Evolutionary conservation across 352 stramenopile species (phyloP).

Genomic region (Detonula confervacea): DNA sequence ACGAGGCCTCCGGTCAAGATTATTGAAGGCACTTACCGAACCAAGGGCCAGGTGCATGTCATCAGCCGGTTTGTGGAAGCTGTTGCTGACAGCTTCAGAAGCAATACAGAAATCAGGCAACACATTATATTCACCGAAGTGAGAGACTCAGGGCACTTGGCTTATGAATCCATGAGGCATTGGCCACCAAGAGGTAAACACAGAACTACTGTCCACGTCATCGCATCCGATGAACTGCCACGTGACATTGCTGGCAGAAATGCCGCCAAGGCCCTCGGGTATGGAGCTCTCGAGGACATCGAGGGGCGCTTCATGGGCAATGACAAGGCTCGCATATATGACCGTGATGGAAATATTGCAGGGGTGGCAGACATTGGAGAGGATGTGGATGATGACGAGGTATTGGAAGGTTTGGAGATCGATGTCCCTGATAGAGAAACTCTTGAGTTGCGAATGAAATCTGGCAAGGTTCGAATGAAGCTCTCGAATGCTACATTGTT

Average conservation of each 20-base stretch:
- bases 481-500: conserved; percentile 31
- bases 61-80: conserved; percentile 60
- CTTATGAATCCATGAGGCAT: conserved; percentile 54
- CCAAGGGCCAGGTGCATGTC: conserved; percentile 63
- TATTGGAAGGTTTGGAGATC: conserved; percentile 43
- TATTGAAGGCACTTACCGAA: conserved; percentile 56
- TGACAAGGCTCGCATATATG: conserved; percentile 56
- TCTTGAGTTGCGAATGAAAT: conserved; percentile 35
- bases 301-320: conserved; percentile 49
- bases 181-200: conserved; percentile 56
- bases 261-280: conserved; percentile 45
- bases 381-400: conserved; percentile 48
- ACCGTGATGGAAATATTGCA: conserved; percentile 58
- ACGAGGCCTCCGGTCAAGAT: conserved; percentile 18
- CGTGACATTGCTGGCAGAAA: conserved; percentile 7
- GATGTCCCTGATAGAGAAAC: conserved; percentile 52
- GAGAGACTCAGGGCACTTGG: conserved; percentile 61
- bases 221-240: conserved; percentile 43
- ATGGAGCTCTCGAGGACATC: conserved; percentile 55
- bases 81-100: conserved; percentile 54
- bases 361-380: conserved; percentile 36
- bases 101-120: conserved; percentile 52
- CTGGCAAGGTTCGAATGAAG: conserved; percentile 11
- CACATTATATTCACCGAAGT: conserved; percentile 60
- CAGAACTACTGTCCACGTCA: conserved; percentile 54